Evolutionary conservation across 2,329 filamentous ascomycete genomes (phyloP).

Genomic region (Intubia oerlemansii): DNA sequence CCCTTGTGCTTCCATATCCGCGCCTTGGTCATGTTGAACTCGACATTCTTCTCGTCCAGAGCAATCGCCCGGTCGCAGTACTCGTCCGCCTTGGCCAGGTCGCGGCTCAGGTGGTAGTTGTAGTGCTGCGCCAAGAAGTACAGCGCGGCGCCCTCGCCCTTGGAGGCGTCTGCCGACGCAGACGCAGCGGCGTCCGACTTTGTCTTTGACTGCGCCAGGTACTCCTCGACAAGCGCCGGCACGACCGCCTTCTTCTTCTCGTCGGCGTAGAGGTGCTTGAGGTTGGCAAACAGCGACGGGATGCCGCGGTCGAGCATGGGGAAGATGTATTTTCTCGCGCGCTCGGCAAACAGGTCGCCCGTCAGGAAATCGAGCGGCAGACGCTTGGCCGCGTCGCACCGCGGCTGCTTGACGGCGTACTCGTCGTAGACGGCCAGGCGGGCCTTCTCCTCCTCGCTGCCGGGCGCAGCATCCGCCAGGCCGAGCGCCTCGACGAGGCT

Average conservation of each 20-base stretch:
- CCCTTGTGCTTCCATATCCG: constrained; percentile 85
- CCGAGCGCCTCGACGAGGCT: constrained; percentile 45
- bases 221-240: constrained; percentile 55
- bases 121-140: constrained; percentile 97
- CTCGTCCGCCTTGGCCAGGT: constrained; percentile 60
- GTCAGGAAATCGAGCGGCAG: constrained; percentile 78
- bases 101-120: constrained; percentile 73
- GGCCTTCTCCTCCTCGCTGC: constrained; percentile 35
- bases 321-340: constrained; percentile 59
- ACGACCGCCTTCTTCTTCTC: constrained; percentile 57
- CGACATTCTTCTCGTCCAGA: constrained; percentile 59
- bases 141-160: constrained; percentile 58
- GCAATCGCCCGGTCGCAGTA: constrained; percentile 71
- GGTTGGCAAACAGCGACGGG: constrained; percentile 87
- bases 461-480: constrained; percentile 26
- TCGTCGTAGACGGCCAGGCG: constrained; percentile 55
- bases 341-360: constrained; percentile 58
- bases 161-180: constrained; percentile 20
- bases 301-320: constrained; percentile 82
- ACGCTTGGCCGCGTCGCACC: constrained; percentile 66
- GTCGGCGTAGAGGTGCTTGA: constrained; percentile 81
- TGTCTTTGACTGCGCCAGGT: constrained; percentile 27
- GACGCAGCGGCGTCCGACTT: constrained; percentile 3
- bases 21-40: constrained; percentile 89
- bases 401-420: constrained; percentile 61